Percentiles rank a stretch among this genome's conserved stretches.
Conservation (phyloP, 768 basidiomycete species). For the Ramaria rubella region DNA sequence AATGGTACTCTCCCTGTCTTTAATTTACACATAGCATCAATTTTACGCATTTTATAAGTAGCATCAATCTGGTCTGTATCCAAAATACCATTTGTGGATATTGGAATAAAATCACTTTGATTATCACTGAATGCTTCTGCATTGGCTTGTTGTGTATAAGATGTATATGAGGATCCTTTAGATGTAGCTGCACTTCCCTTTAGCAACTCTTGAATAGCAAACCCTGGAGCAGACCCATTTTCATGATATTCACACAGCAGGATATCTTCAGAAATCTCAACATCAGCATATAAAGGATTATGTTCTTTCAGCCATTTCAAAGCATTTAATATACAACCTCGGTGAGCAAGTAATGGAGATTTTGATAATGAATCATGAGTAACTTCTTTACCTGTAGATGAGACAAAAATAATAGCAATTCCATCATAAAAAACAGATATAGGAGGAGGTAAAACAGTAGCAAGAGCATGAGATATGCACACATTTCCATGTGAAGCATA, state of each 20-base stretch:
- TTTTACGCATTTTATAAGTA: conserved; percentile 16
- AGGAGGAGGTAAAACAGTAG: conserved; percentile 13
- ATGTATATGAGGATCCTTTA: conserved; percentile 1
- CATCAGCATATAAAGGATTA: conserved; percentile 17
- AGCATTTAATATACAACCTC: neutral
- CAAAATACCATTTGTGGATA: conserved; percentile 7
- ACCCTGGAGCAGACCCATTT: conserved; percentile 11
- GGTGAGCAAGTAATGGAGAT: conserved; percentile 14
- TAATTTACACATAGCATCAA: conserved; percentile 4
- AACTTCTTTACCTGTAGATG: conserved; percentile 15
- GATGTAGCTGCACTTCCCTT: neutral
- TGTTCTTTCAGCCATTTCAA: conserved; percentile 12
- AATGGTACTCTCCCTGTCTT: conserved; percentile 10
- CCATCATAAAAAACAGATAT: conserved; percentile 13
- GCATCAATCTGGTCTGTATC: conserved; percentile 13
- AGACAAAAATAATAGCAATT: conserved; percentile 20
- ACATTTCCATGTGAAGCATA: conserved; percentile 19
- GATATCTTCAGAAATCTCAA: conserved; percentile 8
- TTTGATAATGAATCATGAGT: conserved; percentile 12
- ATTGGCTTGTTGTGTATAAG: conserved; percentile 17
- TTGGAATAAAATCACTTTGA: conserved; percentile 1
- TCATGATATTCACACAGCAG: conserved; percentile 11
- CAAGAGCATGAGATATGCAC: conserved; percentile 13
- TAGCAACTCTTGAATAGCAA: conserved; percentile 5
- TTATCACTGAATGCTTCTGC: conserved; percentile 8